Evolutionary conservation across 441 rosid genomes (phyloP).

Genomic region (Capsella rubella): DNA sequence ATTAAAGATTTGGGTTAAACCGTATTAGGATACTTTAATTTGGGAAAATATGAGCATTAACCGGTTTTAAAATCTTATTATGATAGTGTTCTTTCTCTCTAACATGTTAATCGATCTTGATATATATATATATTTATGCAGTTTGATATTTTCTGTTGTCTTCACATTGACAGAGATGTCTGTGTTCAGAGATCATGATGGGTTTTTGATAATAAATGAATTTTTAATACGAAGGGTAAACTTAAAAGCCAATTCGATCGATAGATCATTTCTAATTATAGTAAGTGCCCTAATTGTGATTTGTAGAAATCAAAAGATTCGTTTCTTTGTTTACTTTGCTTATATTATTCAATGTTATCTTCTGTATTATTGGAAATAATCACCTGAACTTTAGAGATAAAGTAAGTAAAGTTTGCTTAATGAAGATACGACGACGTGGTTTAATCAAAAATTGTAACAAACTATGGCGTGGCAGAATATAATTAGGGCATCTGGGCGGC

Average conservation of each 20-base stretch:
- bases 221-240: not conserved
- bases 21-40: conserved; percentile 31
- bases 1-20: not conserved
- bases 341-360: conserved; percentile 40
- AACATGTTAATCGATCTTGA: conserved; percentile 40
- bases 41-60: conserved; percentile 34
- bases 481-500: conserved; percentile 44
- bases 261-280: conserved; percentile 28
- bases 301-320: conserved; percentile 23
- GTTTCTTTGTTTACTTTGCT: conserved; percentile 8
- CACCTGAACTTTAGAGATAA: conserved; percentile 36
- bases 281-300: conserved; percentile 23
- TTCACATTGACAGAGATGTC: conserved; percentile 27
- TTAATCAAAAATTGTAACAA: conserved; percentile 27
- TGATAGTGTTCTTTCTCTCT: conserved; percentile 21
- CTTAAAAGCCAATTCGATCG: not conserved
- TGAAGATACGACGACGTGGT: conserved; percentile 37
- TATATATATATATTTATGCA: conserved; percentile 23
- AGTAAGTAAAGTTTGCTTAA: conserved; percentile 24
- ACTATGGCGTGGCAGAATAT: conserved; percentile 39
- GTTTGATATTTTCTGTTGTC: conserved; percentile 6
- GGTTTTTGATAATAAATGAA: not conserved
- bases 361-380: conserved; percentile 31
- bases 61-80: conserved; percentile 24
- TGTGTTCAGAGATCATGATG: conserved; percentile 20